phyloP scores from a whole-genome alignment of 495 filamentous ascomycete genomes.

The Aspergillus baeticus region DNA sequence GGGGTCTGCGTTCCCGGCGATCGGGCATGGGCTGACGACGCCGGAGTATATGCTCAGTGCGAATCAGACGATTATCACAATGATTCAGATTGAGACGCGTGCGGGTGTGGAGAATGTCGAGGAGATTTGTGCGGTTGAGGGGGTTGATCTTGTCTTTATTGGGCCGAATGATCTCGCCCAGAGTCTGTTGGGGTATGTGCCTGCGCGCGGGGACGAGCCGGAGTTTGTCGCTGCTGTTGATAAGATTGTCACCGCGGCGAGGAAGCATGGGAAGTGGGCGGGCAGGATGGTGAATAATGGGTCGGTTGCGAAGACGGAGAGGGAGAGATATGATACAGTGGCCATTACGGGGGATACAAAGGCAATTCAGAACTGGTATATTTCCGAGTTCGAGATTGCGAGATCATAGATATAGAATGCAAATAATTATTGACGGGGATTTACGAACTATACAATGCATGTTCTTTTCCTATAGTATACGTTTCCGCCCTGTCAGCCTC shows the following conservation, averaged over 20 bases:
- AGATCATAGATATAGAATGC: conserved; percentile 14
- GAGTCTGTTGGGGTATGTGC: conserved; percentile 29
- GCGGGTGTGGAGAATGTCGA: conserved; percentile 47
- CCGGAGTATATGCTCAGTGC: conserved; percentile 23
- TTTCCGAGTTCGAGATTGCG: conserved; percentile 29
- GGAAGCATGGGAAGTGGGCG: conserved; percentile 37
- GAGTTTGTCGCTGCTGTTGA: conserved; percentile 34
- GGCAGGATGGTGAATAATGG: conserved; percentile 34
- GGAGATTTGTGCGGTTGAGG: conserved; percentile 34
- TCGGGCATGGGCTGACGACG: conserved; percentile 37
- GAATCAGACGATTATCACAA: conserved; percentile 33
- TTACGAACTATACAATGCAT: no score
- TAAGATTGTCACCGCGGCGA: conserved; percentile 30
- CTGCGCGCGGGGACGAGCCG: conserved; percentile 31
- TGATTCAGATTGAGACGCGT: conserved; percentile 48
- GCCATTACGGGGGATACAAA: conserved; percentile 36
- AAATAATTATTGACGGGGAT: no score
- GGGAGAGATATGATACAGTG: conserved; percentile 32
- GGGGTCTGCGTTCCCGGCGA: conserved; percentile 51
- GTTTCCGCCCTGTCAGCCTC: neutral
- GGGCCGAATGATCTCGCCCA: conserved; percentile 58
- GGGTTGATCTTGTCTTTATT: conserved; percentile 57
- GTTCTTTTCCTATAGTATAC: no score
- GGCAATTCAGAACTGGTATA: conserved; percentile 41
- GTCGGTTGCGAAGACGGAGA: conserved; percentile 21